Conservation (phyloP, 2,329 filamentous ascomycete genomes). For the Sporothrix inflata region DNA sequence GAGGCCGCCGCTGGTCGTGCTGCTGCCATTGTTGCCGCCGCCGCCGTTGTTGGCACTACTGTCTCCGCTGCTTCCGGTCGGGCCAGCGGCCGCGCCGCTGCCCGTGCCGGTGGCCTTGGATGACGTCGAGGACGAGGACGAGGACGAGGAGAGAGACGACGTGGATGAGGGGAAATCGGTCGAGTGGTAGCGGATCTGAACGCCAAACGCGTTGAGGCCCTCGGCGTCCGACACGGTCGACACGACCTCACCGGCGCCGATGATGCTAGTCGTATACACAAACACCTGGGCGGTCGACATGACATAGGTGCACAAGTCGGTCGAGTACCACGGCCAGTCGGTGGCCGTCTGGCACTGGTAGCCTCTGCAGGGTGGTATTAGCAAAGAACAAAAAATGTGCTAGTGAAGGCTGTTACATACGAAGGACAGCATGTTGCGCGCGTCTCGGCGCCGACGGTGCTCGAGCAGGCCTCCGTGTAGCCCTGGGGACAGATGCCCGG, state of each 20-base stretch:
- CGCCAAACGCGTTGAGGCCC: constrained; percentile 30
- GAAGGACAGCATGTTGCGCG: constrained; percentile 29
- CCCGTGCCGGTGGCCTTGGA: neutral
- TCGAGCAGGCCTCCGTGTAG: constrained; percentile 25
- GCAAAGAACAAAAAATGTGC: neutral
- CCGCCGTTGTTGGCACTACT: neutral
- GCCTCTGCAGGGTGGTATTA: constrained; percentile 5
- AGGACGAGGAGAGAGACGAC: neutral
- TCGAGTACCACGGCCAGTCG: constrained; percentile 20
- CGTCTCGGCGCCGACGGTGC: neutral
- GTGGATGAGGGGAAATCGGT: constrained; percentile 19
- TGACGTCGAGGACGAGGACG: neutral
- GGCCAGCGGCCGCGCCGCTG: neutral
- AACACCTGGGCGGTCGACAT: constrained; percentile 9
- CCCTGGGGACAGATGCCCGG: constrained; percentile 29
- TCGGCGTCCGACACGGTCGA: neutral
- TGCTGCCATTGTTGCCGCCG: neutral
- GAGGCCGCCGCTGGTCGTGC: constrained; percentile 33
- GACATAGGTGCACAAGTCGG: constrained; percentile 21
- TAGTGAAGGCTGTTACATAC: neutral
- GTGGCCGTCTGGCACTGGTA: constrained; percentile 23
- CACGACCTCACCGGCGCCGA: neutral
- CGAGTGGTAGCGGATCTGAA: constrained; percentile 28
- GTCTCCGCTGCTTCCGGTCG: neutral
- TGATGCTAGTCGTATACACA: constrained; percentile 22